Conservation (phyloP, 139 green algal species). For the Edaphochlamys debaryana region DNA sequence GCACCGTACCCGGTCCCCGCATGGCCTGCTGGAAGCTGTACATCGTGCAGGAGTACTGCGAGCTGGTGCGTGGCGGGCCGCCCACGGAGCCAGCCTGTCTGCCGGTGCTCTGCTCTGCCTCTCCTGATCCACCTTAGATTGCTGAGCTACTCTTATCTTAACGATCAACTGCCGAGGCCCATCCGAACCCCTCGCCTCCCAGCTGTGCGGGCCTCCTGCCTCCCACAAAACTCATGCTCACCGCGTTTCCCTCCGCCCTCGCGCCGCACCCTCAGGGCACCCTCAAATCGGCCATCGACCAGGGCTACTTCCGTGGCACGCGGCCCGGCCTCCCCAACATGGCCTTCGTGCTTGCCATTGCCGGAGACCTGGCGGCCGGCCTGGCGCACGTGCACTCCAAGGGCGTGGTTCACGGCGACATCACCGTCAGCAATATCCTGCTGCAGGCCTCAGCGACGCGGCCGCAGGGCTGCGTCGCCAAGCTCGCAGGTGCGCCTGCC, state of each 20-base stretch:
- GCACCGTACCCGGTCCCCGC: background rate
- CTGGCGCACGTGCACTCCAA: conserved; percentile 31
- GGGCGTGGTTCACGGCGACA: conserved; percentile 33
- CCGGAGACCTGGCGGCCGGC: conserved; percentile 5
- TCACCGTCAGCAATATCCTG: conserved; percentile 36
- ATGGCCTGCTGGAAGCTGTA: conserved; percentile 40
- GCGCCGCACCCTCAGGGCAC: too few relatives aligned
- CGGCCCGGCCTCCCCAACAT: conserved; percentile 8
- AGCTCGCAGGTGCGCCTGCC: conserved; percentile 6
- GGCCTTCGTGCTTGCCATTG: conserved; percentile 15
- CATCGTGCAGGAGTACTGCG: conserved; percentile 42
- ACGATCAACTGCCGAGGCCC: too few relatives aligned
- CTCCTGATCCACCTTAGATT: too few relatives aligned
- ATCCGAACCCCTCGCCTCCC: too few relatives aligned
- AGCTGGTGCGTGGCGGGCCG: background rate
- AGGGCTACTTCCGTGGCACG: conserved; percentile 10
- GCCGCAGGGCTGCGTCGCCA: conserved; percentile 32
- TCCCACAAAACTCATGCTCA: too few relatives aligned
- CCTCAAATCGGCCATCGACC: conserved; percentile 31
- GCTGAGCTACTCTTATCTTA: too few relatives aligned
- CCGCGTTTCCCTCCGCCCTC: too few relatives aligned
- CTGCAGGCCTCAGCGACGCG: background rate
- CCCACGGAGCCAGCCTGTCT: too few relatives aligned
- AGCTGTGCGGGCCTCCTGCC: too few relatives aligned
- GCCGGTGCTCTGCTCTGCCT: too few relatives aligned